A percentile compares a stretch with the other conserved stretches of the same genome.
phyloP scores from a whole-genome alignment of 768 basidiomycete species.

The Calocera viscosa region DNA sequence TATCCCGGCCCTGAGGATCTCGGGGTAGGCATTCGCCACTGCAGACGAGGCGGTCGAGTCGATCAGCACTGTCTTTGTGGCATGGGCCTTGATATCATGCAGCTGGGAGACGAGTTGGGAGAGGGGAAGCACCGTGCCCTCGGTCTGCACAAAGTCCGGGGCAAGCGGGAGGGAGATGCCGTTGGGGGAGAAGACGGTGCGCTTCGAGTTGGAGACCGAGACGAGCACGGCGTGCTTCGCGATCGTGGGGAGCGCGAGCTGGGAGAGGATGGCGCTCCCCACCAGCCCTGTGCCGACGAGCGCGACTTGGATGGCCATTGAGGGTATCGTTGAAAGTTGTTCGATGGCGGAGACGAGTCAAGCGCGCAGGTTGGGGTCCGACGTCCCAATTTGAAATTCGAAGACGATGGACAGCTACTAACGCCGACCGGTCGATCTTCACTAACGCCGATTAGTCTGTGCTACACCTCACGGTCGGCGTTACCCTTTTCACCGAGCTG shows the following conservation, averaged over 20 bases:
- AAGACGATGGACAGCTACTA: too few relatives aligned
- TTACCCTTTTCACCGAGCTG: too few relatives aligned
- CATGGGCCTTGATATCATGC: constrained; percentile 34
- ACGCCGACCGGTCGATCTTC: too few relatives aligned
- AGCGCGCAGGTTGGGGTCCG: too few relatives aligned
- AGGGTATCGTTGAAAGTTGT: not conserved
- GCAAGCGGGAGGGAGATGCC: constrained; percentile 36
- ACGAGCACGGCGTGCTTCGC: constrained; percentile 35
- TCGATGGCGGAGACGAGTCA: not conserved
- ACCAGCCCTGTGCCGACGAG: constrained; percentile 89
- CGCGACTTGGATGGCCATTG: constrained; percentile 38
- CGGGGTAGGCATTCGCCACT: constrained; percentile 71
- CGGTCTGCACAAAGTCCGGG: constrained; percentile 37
- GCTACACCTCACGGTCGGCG: too few relatives aligned
- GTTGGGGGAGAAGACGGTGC: constrained; percentile 42
- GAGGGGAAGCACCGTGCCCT: constrained; percentile 37
- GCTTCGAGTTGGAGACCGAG: constrained; percentile 55
- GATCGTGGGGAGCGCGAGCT: constrained; percentile 56
- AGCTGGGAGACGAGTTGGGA: constrained; percentile 34
- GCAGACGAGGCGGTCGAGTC: constrained; percentile 85
- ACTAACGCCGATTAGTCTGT: too few relatives aligned
- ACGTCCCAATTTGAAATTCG: too few relatives aligned
- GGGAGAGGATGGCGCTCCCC: constrained; percentile 72
- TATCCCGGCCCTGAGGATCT: constrained; percentile 63
- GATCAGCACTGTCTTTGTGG: constrained; percentile 54